These are phyloP conservation scores for Smallanthus sonchifolius DNA, from an alignment of 129 eudicot species.

Conservation along the genomic window DNA sequence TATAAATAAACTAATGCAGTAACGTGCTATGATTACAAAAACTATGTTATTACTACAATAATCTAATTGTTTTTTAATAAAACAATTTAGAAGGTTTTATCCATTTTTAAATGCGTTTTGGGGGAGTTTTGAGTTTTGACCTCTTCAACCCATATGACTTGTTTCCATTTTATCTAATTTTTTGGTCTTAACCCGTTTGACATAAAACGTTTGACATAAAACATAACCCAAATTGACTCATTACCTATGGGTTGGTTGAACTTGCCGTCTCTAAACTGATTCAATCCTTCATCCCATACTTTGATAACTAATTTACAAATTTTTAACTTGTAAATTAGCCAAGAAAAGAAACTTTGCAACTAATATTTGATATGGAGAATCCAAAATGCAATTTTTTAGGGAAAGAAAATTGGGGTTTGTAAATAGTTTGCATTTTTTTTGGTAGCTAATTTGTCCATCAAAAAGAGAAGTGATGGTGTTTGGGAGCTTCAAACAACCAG, in stretches of 20 bases:
- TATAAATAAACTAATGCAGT: neutral
- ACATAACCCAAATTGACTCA: neutral
- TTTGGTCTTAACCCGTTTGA: neutral
- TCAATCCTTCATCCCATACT: neutral
- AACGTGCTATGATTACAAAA: neutral
- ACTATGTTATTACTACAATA: neutral
- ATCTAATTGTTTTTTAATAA: neutral
- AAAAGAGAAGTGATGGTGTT: slow-evolving; percentile 98
- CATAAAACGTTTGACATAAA: neutral
- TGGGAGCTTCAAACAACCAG: slow-evolving; percentile 89
- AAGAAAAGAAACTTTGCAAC: neutral
- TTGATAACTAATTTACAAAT: neutral
- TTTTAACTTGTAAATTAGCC: neutral
- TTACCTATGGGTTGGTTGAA: neutral
- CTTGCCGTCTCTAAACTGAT: neutral
- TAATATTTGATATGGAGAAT: neutral
- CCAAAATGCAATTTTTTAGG: neutral
- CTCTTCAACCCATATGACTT: neutral
- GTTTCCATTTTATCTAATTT: neutral
- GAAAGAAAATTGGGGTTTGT: neutral
- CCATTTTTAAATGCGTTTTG: neutral
- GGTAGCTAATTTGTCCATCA: slow-evolving; percentile 89
- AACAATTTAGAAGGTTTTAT: neutral
- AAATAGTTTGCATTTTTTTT: neutral
- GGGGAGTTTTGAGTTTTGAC: neutral